Base-by-base conservation (phyloP, 2,329 filamentous ascomycete species). In the Tolypocladium inflatum region DNA sequence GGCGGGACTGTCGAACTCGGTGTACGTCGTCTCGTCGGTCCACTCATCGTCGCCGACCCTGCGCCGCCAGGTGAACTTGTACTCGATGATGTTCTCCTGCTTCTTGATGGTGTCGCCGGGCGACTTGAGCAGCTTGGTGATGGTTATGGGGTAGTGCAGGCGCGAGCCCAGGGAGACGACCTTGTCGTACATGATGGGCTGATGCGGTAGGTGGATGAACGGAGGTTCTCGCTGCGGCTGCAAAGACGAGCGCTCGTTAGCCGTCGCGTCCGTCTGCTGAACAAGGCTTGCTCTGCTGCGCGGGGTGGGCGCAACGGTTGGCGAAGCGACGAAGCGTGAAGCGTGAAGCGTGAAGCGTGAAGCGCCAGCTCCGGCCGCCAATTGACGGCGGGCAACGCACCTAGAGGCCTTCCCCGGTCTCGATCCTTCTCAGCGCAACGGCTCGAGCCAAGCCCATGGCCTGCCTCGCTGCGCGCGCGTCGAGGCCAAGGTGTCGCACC, bases 91-190 rank as follows among this genome's bases (percentile, higher is more conserved):
- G 57, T 85, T 81, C 67, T 91, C 88, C 68, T 90, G 79, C 72
- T 88, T 88, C 67, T 84, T 81, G 68, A 99, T 83, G 61, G 81
- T 70, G 66, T 96, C 90, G 72, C 89, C 88, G 23, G 84, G 82
- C 63, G 80, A 77, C 73, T 91, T 91, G 64, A 93, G 82, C 61
- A 97, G 81, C 73, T 90, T 88, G 66, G 87, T 91, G 74, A 99
- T 87, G 65, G 88, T 96, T 74, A 97, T 92, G 67, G 94, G 94
- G 74, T 97, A 99, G 74, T 88, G 89, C 65, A 97, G 84, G 74
- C 83, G 79, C 65, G 79, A 74, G 67, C 83, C 83, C 58, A 86
- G 69, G 57, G 73, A 76, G 58, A 86, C 71, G 55, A 69, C 59
- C 61, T 74, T 74, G 66, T 74, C 72, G 67, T 68, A 69, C 73